A percentile compares a stretch with the other conserved stretches of the same genome.
phyloP scores from a whole-genome alignment of 306 rosid genomes.

The Lathyrus oleraceus region DNA sequence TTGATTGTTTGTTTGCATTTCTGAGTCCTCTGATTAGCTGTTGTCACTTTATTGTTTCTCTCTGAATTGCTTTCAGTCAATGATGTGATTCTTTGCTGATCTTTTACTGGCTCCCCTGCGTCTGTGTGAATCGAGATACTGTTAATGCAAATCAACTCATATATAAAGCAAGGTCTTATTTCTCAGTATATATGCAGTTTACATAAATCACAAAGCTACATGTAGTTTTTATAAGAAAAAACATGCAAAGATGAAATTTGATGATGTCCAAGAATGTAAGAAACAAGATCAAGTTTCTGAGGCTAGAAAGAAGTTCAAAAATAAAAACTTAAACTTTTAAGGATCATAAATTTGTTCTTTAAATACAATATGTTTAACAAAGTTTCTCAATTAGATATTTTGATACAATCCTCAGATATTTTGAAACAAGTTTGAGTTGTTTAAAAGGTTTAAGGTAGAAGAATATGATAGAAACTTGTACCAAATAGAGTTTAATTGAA shows the following conservation, averaged over 20 bases:
- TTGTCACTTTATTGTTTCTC: slow-evolving; percentile 18
- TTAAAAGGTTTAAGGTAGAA: not conserved
- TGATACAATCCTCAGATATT: not conserved
- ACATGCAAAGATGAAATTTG: not conserved
- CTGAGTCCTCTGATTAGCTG: slow-evolving; percentile 15
- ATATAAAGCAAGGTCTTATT: not conserved
- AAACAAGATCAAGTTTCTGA: not conserved
- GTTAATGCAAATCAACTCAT: not conserved
- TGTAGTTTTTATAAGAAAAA: not conserved
- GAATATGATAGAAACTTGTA: not conserved
- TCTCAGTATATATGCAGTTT: not conserved
- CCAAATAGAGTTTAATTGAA: no score
- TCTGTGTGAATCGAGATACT: slow-evolving; percentile 3
- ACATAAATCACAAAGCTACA: no score
- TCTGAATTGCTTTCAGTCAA: slow-evolving; percentile 24
- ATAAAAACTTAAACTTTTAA: not conserved
- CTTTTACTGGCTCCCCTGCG: slow-evolving; percentile 39
- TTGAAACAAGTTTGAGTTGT: not conserved
- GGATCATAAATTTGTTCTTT: not conserved
- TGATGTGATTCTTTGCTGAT: slow-evolving; percentile 16
- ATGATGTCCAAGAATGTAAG: not conserved
- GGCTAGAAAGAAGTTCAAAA: not conserved
- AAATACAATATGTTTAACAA: not conserved
- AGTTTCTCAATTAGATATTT: not conserved
- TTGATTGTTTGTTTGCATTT: slow-evolving; percentile 26